Percentiles rank a stretch among this genome's conserved stretches.
Evolutionary conservation across 805 yeast genomes (phyloP).

Genomic region (Yamadazyma scolyti): DNA sequence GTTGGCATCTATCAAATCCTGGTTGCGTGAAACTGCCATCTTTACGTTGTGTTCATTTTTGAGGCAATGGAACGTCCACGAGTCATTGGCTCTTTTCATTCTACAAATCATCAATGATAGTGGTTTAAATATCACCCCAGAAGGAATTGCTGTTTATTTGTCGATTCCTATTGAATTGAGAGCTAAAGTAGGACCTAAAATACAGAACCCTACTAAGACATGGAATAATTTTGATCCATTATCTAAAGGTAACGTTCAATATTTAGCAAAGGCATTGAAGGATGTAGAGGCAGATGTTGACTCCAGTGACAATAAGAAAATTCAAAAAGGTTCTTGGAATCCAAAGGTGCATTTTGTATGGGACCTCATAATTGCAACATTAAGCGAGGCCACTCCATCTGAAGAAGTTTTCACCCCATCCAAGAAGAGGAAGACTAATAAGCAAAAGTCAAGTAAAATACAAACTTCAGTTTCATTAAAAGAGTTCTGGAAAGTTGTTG

Average conservation of each 20-base stretch:
- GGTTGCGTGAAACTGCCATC: constrained; percentile 83
- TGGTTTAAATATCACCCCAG: constrained; percentile 64
- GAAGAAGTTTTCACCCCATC: constrained; percentile 18
- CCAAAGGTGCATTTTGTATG: constrained; percentile 77
- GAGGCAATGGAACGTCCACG: constrained; percentile 10
- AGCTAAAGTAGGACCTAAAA: constrained; percentile 6
- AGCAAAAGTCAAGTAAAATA: constrained; percentile 22
- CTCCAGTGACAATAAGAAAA: constrained; percentile 24
- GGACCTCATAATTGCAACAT: constrained; percentile 52
- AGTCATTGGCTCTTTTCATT: constrained; percentile 16
- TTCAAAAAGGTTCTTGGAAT: constrained; percentile 66
- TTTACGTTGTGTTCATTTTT: constrained; percentile 62
- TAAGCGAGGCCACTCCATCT: constrained; percentile 16
- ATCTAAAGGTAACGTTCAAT: constrained; percentile 59
- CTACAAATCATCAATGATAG: constrained; percentile 41
- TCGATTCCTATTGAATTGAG: constrained; percentile 38
- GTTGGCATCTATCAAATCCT: constrained; percentile 62
- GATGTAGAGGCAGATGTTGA: constrained; percentile 46
- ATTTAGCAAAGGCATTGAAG: constrained; percentile 59
- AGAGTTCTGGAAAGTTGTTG: constrained; percentile 76
- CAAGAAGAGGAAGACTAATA: constrained; percentile 14
- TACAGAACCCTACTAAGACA: constrained; percentile 10
- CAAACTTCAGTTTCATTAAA: constrained; percentile 24
- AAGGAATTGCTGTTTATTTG: constrained; percentile 74
- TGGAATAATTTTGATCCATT: constrained; percentile 81